Evolutionary conservation across 345 rosid genomes (phyloP), one percentile per base, ranked within the genome.

Genomic region (Euphorbia peplus): DNA sequence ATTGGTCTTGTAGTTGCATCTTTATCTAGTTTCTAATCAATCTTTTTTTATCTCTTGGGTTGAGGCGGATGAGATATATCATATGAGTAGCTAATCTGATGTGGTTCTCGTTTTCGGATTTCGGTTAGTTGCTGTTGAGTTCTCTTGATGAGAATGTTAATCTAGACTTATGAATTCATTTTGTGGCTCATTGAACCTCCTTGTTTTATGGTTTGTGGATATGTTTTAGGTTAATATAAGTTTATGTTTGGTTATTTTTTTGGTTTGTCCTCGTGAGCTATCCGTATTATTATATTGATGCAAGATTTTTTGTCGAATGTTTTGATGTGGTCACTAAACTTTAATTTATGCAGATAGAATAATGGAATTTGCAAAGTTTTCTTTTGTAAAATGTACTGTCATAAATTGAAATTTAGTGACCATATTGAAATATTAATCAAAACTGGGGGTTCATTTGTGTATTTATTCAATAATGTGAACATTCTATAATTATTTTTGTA

Each of bases 1-100:
- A 26, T 50, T 56, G 77, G 77, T 48, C 32, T 74, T 3, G 28
- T 72, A n/a, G 5, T 74, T 63, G 65, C 80, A 63, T 54, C 44
- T 4, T 52, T 67, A 54, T 60, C 63, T 29, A 51, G 63, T 62
- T 37, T 41, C n/a, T 66, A 56, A 71, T 12, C 14, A 5, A 42
- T n/a, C 8, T 42, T 24, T 3, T 28, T 30, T 3, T 28, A 21
- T 58, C 59, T 52, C 54, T 62, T 63, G 68, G 18, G 39, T 42
- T 9, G 35, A n/a, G 42, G 41, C 54, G 48, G 67, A 47, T 12
- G 12, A 15, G 39, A 42, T 63, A 13, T 60, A 62, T 62, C 29
- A 62, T 63, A 44, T 64, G 56, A 64, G 67, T 51, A 64, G 26
- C 56, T 47, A 46, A 64, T 47, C 50, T 64, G 35, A 46, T 64